Conservation (phyloP, 768 basidiomycete species). For the Mycena olivaceomarginata region DNA sequence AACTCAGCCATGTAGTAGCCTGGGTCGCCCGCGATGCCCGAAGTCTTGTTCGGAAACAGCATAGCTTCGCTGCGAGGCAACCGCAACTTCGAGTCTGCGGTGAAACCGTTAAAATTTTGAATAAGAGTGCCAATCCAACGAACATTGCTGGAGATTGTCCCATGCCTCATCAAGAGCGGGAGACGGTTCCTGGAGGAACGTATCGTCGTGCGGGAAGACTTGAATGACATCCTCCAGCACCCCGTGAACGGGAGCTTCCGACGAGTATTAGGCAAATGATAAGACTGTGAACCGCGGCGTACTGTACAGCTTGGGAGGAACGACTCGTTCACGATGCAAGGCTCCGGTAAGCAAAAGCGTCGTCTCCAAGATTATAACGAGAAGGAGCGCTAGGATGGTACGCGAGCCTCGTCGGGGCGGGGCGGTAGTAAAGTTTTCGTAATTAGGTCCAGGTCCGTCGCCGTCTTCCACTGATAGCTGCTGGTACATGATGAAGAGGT, state of each 20-base stretch:
- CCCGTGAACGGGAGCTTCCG: constrained; percentile 26
- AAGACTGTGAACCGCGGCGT: constrained; percentile 17
- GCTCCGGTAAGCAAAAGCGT: constrained; percentile 21
- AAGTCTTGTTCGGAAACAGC: constrained; percentile 18
- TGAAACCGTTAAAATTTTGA: not conserved
- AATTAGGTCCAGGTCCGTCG: constrained; percentile 15
- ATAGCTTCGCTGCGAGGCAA: constrained; percentile 23
- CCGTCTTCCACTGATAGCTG: constrained; percentile 25
- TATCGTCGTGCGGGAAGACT: constrained; percentile 19
- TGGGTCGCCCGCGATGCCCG: constrained; percentile 13
- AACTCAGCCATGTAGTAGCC: constrained; percentile 20
- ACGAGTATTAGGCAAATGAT: constrained; percentile 19
- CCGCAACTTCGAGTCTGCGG: constrained; percentile 13
- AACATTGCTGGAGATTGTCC: constrained; percentile 23
- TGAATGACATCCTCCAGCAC: constrained; percentile 29
- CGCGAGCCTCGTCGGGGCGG: constrained; percentile 15
- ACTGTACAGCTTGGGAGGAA: constrained; percentile 22
- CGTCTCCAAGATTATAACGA: constrained; percentile 24
- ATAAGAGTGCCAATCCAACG: not conserved
- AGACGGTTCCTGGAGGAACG: constrained; percentile 23
- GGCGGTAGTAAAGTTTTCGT: constrained; percentile 5
- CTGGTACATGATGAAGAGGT: constrained; percentile 29
- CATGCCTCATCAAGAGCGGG: constrained; percentile 25
- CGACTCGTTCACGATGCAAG: constrained; percentile 26
- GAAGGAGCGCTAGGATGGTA: constrained; percentile 20